These are phyloP conservation scores for Blumeria hordei DNA, from an alignment of 2,329 filamentous ascomycete species.

Conservation along the genomic window DNA sequence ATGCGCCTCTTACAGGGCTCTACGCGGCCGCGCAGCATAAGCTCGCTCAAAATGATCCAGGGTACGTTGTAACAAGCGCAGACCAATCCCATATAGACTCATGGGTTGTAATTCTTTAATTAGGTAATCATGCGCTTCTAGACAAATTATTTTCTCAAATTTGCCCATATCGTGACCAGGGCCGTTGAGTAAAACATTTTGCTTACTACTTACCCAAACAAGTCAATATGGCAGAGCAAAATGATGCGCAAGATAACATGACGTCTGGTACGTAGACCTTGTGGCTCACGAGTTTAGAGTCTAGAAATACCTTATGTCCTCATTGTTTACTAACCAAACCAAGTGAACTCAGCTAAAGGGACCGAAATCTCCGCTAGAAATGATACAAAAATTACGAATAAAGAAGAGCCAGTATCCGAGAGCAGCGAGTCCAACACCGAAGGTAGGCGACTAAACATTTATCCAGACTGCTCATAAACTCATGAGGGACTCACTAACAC, in stretches of 20 bases:
- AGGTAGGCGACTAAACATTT: neutral
- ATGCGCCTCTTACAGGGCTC: no score
- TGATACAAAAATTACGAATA: neutral
- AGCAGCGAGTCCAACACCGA: neutral
- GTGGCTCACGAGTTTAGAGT: neutral
- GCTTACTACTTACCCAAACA: neutral
- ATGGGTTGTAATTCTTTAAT: no score
- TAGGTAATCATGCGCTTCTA: no score
- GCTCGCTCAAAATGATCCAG: no score
- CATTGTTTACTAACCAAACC: neutral
- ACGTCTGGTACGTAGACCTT: conserved; percentile 8
- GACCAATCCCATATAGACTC: no score
- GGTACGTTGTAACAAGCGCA: no score
- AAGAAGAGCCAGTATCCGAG: neutral
- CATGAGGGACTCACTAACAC: neutral
- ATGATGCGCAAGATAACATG: conserved; percentile 10
- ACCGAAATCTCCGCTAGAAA: neutral
- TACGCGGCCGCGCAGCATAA: no score
- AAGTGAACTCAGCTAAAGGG: no score
- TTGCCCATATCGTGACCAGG: no score
- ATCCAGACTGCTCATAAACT: neutral
- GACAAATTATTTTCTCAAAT: no score
- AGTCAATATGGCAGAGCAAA: conserved; percentile 12
- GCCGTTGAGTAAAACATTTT: no score
- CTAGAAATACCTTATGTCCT: neutral